Base-by-base conservation (phyloP, 78 protist genomes). In the Capsaspora owczarzaki region DNA sequence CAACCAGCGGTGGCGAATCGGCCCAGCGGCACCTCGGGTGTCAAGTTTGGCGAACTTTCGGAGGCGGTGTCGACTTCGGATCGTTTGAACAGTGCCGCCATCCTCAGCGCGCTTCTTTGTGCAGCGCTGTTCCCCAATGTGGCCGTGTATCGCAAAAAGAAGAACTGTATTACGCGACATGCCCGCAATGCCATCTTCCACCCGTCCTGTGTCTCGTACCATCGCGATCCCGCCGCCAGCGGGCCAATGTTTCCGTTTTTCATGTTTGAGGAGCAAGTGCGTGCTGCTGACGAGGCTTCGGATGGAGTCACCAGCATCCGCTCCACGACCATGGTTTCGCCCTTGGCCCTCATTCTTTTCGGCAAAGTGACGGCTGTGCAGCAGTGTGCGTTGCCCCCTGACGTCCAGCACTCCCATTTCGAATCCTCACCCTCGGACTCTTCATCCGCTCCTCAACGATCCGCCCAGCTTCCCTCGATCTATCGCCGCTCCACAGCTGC, bases 101-200 rank as follows among this genome's bases (percentile, higher is more conserved):
- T 2, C 37, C 20, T 79, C 29, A 33, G 8, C 12, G 87, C 90
- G 14, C 47, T 77, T 23, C 35, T 88, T 8, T 35, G 49, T 47
- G 88, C 89, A 3, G 92, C 87, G 74, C 82, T 89, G 60, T 85
- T 82, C 33, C 92, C 92, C 35, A 85, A 81, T 56, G 81, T 89
- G 35, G 69, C 76, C 33, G 49, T 40, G 14, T 53, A 31, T 42
- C 29, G 1, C 12, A 76, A 76, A 10, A 53, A 68, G 5, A 40
- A 37, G 38, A 69, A 2, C 20, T 79, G 51, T 61, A 46, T 40
- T 19, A 44, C 16, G 29, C 19, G 27, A 1, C 78, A 38, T 27
- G 46, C 3, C 40, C 6, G 71, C 2, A 35, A 1, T 80, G 37
- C 4, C 41, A 38, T 53, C 14, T 40, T 71, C 12, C 70, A 1